Evolutionary conservation across 1,284 basidiomycete species (phyloP).

Genomic region (Athelia sp.): DNA sequence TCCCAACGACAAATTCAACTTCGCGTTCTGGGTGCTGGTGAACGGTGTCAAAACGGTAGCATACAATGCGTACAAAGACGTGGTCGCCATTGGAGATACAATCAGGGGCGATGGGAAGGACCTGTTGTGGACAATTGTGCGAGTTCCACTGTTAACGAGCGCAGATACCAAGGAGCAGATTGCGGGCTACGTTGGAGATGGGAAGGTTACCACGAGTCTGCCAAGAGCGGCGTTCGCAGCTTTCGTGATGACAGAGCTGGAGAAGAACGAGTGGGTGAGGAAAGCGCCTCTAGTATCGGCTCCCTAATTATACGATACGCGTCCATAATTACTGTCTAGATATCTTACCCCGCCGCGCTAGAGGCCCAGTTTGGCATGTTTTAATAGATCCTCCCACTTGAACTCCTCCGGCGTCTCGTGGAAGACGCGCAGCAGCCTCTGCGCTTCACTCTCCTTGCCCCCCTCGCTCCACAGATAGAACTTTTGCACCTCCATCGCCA

Average conservation of each 20-base stretch:
- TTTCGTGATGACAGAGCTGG: slow-evolving; percentile 54
- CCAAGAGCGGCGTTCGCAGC: slow-evolving; percentile 52
- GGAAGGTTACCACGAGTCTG: slow-evolving; percentile 39
- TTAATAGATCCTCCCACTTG: slow-evolving; percentile 67
- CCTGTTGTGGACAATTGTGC: slow-evolving; percentile 61
- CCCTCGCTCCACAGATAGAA: slow-evolving; percentile 68
- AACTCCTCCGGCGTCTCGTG: slow-evolving; percentile 72
- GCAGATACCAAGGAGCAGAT: slow-evolving; percentile 37
- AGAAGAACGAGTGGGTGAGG: slow-evolving; percentile 44
- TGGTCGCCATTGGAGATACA: slow-evolving; percentile 49
- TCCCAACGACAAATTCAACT: slow-evolving; percentile 49
- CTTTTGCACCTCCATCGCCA: slow-evolving; percentile 74
- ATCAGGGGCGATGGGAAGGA: slow-evolving; percentile 42
- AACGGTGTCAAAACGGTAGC: slow-evolving; percentile 30
- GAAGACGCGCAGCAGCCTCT: slow-evolving; percentile 58
- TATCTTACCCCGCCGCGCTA: not conserved
- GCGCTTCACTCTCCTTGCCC: slow-evolving; percentile 23
- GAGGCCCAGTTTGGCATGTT: slow-evolving; percentile 30
- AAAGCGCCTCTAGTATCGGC: slow-evolving; percentile 9
- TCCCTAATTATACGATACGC: not conserved
- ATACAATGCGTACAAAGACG: slow-evolving; percentile 37
- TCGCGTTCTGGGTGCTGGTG: slow-evolving; percentile 41
- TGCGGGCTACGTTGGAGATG: slow-evolving; percentile 64
- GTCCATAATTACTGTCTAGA: not conserved
- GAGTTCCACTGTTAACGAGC: slow-evolving; percentile 57